Conservation (phyloP, 345 rosid genomes). For the Populus simonii region DNA sequence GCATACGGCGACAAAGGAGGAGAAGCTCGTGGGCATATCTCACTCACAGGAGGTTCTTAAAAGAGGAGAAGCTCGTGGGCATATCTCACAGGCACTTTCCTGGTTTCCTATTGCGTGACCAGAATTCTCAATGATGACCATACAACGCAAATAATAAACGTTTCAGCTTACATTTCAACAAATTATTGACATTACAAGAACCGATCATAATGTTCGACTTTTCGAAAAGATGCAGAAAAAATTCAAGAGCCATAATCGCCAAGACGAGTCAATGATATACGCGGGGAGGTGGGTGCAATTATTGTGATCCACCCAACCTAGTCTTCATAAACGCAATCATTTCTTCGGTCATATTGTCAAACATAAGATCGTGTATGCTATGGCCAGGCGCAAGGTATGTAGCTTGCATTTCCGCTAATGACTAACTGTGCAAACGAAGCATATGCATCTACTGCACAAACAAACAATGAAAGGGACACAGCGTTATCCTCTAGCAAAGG, state of each 20-base stretch:
- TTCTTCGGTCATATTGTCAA: not conserved
- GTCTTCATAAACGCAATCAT: not conserved
- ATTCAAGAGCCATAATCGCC: not conserved
- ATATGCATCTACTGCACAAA: not conserved
- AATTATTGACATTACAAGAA: not conserved
- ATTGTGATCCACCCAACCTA: not conserved
- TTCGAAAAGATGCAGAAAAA: not conserved
- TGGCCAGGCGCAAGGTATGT: not conserved
- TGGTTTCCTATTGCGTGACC: no score
- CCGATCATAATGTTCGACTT: not conserved
- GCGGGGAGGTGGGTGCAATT: not conserved
- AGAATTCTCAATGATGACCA: conserved; percentile 5
- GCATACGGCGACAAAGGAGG: not conserved
- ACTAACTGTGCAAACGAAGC: not conserved
- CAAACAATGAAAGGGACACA: no score
- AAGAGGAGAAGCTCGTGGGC: not conserved
- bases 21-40: not conserved
- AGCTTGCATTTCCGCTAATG: no score
- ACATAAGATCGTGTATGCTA: not conserved
- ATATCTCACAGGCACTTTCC: no score
- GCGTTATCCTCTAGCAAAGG: no score
- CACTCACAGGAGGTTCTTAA: not conserved
- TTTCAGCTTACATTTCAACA: not conserved
- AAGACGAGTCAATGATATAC: not conserved
- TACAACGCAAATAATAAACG: not conserved